These are phyloP conservation scores for Bryoglossum gracile DNA, from an alignment of 495 filamentous ascomycete species.

Conservation along the genomic window DNA sequence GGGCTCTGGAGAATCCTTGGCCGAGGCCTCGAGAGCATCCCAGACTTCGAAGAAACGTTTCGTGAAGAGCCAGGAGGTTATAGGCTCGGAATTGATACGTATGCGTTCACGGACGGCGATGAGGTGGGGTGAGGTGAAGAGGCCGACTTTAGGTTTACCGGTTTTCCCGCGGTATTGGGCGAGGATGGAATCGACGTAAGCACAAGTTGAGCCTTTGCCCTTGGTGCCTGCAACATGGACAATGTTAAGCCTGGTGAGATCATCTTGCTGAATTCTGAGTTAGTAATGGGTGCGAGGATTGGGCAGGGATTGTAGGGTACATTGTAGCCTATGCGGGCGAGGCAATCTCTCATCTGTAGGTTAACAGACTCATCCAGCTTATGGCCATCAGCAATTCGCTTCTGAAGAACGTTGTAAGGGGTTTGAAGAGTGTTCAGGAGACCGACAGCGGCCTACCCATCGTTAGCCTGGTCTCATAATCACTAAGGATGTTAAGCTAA, in stretches of 20 bases:
- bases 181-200: constrained; percentile 55
- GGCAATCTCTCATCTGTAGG: constrained; percentile 71
- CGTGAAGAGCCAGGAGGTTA: constrained; percentile 71
- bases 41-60: constrained; percentile 85
- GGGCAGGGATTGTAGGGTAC: constrained; percentile 6
- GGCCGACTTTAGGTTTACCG: constrained; percentile 54
- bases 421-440: constrained; percentile 87
- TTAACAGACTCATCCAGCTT: constrained; percentile 60
- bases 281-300: constrained; percentile 25
- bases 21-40: constrained; percentile 61
- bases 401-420: constrained; percentile 71
- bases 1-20: constrained; percentile 38
- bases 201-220: constrained; percentile 80
- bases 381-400: constrained; percentile 60
- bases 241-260: constrained; percentile 67
- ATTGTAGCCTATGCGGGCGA: constrained; percentile 65
- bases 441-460: constrained; percentile 64
- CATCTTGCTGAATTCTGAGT: constrained; percentile 44
- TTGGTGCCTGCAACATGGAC: constrained; percentile 90
- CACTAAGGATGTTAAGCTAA: too few relatives aligned
- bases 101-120: constrained; percentile 85
- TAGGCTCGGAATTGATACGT: constrained; percentile 66
- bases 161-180: constrained; percentile 30
- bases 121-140: constrained; percentile 86
- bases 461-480: too few relatives aligned